Conservation (phyloP, 345 rosid genomes). For the Gossypium longicalyx region DNA sequence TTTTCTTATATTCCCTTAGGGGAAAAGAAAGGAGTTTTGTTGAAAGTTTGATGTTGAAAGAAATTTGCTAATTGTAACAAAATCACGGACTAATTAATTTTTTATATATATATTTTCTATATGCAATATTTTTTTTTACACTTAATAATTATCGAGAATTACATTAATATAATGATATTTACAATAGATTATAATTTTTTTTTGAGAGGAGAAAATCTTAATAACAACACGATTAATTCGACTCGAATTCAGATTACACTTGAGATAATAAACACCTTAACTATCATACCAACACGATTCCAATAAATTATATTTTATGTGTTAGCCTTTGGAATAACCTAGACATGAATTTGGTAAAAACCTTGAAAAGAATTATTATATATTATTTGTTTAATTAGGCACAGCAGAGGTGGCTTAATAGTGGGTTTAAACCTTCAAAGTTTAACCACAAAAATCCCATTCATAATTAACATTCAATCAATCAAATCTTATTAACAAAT, state of each 20-base stretch:
- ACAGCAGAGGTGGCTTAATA: not conserved
- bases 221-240: fast-evolving
- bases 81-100: too few species aligned
- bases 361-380: not conserved
- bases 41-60: not conserved
- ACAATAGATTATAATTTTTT: too few species aligned
- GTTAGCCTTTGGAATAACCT: not conserved
- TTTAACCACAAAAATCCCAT: not conserved
- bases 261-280: fast-evolving
- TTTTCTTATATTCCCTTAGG: not conserved
- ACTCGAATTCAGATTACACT: too few species aligned
- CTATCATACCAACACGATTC: too few species aligned
- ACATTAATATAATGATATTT: too few species aligned
- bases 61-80: not conserved
- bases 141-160: too few species aligned
- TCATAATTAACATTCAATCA: not conserved
- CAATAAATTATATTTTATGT: too few species aligned
- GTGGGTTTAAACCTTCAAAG: not conserved
- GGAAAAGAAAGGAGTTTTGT: not conserved
- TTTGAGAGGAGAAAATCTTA: too few species aligned
- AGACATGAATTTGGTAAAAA: not conserved
- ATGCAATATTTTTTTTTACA: too few species aligned
- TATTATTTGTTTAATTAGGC: not conserved
- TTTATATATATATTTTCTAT: too few species aligned
- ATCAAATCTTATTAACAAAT: not conserved